Percentiles rank a stretch among this genome's conserved stretches.
Conservation (phyloP, 768 basidiomycete species). For the Lentinus tigrinus region DNA sequence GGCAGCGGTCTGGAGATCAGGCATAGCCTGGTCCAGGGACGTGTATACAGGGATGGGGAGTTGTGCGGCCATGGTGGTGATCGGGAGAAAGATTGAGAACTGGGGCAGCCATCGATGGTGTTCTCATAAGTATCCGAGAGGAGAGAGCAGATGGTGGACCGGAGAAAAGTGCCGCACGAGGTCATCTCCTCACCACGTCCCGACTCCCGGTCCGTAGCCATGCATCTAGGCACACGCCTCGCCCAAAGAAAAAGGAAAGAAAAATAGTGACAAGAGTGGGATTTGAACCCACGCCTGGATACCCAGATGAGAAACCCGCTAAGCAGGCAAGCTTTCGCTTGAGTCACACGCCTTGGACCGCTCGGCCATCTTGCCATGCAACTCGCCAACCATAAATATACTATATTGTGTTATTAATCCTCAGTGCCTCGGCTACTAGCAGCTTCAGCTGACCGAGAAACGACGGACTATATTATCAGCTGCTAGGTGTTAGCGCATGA, state of each 20-base stretch:
- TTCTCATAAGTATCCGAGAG: background rate
- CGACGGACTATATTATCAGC: no score
- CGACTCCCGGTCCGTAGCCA: background rate
- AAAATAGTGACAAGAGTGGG: slow-evolving; percentile 24
- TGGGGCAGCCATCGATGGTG: background rate
- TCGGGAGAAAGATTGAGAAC: background rate
- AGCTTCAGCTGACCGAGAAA: no score
- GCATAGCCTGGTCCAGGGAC: slow-evolving; percentile 54
- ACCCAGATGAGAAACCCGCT: slow-evolving; percentile 30
- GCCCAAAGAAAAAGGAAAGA: background rate
- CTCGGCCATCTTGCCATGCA: slow-evolving; percentile 56
- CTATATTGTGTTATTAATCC: no score
- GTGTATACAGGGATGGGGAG: slow-evolving; percentile 62
- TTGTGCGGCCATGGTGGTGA: slow-evolving; percentile 47
- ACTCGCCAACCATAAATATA: no score
- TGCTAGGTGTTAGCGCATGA: no score
- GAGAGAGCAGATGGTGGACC: background rate
- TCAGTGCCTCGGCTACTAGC: no score
- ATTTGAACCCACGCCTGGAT: slow-evolving; percentile 30
- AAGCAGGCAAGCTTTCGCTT: slow-evolving; percentile 39
- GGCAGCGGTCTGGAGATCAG: slow-evolving; percentile 50
- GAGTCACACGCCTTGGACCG: slow-evolving; percentile 65
- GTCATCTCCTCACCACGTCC: background rate
- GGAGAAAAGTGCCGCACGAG: background rate
- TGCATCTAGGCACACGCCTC: background rate